Evolutionary conservation across 305 asterid species (phyloP), one percentile per base, ranked within the genome.

Genomic region (Fraxinus xanthoxyloides): DNA sequence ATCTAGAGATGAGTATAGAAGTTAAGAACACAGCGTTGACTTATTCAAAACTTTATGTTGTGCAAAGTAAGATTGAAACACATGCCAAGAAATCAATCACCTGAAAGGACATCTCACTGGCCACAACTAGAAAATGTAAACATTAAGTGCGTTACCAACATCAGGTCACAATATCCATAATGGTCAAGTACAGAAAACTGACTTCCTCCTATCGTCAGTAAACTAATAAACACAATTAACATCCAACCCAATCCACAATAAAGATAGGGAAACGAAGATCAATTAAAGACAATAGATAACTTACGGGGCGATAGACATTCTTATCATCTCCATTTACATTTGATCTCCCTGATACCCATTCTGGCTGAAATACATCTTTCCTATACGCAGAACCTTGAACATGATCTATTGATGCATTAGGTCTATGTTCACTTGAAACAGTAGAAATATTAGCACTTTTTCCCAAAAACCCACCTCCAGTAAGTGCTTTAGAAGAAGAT

Each of bases 401-500:
- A 81, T 88, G 92, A 82, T 93, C 98, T 21, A 84, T 76, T 54
- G 88, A 81, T 75, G 87, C 76, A 85, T 78, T 86, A 85, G 92
- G 88, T 87, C 90, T 95, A 43, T 82, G 93, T 74, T 95, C 98
- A 85, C 94, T 95, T 31, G 91, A 85, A 85, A 83, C 82, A 82
- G 84, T 65, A 81, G 92, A 59, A 38, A 82, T 65, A 85, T 84
- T 91, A 69, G 84, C 72, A 86, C 89, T 90, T 86, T 89, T 96
- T 61, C 98, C 97, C 77, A 93, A 96, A 81, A 94, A 92, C 3
- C 91, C 88, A 70, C 98, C 93, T 80, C 98, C 96, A n/a, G 97
- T 90, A 84, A 93, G 89, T 88, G 98, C 99, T 89, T 95, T 90
- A 78, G 99, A 96, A 85, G 99, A 96, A 78, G 99, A 96, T 80